Base-by-base conservation (phyloP, 2,329 filamentous ascomycete species). In the Septoria linicola region DNA sequence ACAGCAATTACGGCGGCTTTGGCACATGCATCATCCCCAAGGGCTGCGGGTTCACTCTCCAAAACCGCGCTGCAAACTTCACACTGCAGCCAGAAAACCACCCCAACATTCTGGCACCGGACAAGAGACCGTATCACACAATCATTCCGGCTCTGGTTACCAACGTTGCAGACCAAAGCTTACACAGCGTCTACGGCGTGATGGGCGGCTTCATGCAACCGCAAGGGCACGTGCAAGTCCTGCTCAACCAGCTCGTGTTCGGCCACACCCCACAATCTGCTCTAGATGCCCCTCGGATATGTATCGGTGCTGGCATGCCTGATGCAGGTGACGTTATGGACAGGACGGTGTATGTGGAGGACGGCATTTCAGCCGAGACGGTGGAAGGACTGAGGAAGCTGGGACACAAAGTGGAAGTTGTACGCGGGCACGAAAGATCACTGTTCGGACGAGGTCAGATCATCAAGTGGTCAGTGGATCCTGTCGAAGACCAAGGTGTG, bases 181-280 rank as follows among this genome's bases (percentile, higher is more conserved):
- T 97, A 50, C 88, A 96, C 69, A 87, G 83, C 3, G 87, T 95
- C 0, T 96, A 92, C 64, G 93, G 93, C 46, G 92, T 97, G 54
- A 97, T 97, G 93, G 93, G 93, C 45, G 92, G 90, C 2, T 97
- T 95, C 72, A 97, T 97, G 88, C 93, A 99, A 73, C 93, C 93
- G 0, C 93, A 97, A 71, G 93, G 92, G 17, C 93, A 97, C 54
- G 85, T 97, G 0, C 93, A 97, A 70, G 90, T 96, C 0, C 73
- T 99, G 8, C 76, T 97, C 1, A 95, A 95, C 59, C 91, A 95
- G 80, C 72, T 95, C 0, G 82, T 90, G 0, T 95, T 91, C 62
- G 83, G 84, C 1, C 77, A 89, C 46, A 86, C 85, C 57, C 90
- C 91, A 0, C 93, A 99, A 71, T 83, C 89, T 53, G 90, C 92